A percentile compares a stretch with the other conserved stretches of the same genome.
phyloP scores from a whole-genome alignment of 331 rosid species.

The Ulmus americana region DNA sequence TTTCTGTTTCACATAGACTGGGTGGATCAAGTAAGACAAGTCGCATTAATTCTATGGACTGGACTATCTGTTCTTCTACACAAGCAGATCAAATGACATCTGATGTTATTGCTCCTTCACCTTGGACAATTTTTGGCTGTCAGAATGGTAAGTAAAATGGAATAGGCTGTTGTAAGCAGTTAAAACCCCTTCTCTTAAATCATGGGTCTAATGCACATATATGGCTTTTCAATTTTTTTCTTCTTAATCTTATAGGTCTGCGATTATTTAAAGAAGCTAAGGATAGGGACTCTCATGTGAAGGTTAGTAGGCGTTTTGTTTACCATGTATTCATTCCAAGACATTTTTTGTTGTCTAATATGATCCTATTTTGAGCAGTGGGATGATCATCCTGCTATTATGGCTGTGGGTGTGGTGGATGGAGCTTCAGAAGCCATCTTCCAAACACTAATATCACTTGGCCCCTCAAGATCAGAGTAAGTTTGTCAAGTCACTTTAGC shows the following conservation, averaged over 20 bases:
- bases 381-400: slow-evolving; percentile 88
- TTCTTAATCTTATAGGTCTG: slow-evolving; percentile 18
- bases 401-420: slow-evolving; percentile 88
- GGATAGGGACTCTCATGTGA: slow-evolving; percentile 56
- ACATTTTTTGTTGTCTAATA: slow-evolving; percentile 22
- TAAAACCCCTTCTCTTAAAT: slow-evolving; percentile 15
- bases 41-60: slow-evolving; percentile 50
- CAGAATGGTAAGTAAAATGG: slow-evolving; percentile 53
- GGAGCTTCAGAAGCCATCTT: slow-evolving; percentile 83
- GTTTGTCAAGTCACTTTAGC: slow-evolving; percentile 18
- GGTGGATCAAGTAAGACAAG: slow-evolving; percentile 52
- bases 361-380: slow-evolving; percentile 49
- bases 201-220: slow-evolving; percentile 34
- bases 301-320: slow-evolving; percentile 44
- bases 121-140: slow-evolving; percentile 86
- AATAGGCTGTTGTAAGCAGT: slow-evolving; percentile 22
- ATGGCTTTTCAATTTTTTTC: background rate
- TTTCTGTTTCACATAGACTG: slow-evolving; percentile 36
- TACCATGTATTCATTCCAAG: slow-evolving; percentile 21
- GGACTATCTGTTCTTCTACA: slow-evolving; percentile 56
- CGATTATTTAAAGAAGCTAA: slow-evolving; percentile 80
- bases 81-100: slow-evolving; percentile 40
- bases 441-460: slow-evolving; percentile 77
- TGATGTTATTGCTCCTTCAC: slow-evolving; percentile 81
- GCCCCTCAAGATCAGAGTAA: slow-evolving; percentile 88